Conservation (phyloP, 2,329 filamentous ascomycete genomes). For the Colletotrichum sp. region DNA sequence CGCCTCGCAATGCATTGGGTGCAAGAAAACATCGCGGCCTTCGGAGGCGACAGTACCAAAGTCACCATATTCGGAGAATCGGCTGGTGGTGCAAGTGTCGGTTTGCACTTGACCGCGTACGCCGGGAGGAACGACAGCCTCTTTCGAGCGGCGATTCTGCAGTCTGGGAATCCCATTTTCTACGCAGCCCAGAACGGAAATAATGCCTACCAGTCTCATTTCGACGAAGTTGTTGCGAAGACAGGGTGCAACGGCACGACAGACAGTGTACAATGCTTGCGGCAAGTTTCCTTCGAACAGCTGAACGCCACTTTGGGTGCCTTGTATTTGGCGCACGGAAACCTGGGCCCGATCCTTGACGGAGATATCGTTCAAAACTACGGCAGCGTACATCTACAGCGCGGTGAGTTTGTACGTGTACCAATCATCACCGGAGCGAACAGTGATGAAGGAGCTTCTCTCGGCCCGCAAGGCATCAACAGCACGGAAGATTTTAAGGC, state of each 20-base stretch:
- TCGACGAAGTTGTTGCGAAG: not conserved
- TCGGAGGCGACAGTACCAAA: slow-evolving; percentile 35
- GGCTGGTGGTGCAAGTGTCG: slow-evolving; percentile 43
- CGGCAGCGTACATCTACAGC: not conserved
- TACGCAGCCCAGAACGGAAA: not conserved
- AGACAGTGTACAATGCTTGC: not conserved
- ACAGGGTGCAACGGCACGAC: not conserved
- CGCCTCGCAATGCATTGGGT: slow-evolving; percentile 37
- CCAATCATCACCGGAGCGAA: not conserved
- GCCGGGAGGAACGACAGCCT: not conserved
- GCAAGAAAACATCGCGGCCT: slow-evolving; percentile 33
- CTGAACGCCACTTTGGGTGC: not conserved
- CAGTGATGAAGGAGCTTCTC: not conserved
- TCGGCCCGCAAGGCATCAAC: not conserved
- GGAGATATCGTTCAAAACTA: not conserved
- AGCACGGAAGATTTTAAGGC: not conserved
- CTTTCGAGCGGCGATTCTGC: not conserved
- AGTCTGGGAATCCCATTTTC: not conserved
- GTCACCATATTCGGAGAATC: slow-evolving; percentile 44
- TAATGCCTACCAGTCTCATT: not conserved
- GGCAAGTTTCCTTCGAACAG: not conserved
- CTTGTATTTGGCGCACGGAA: not conserved
- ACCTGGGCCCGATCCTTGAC: not conserved
- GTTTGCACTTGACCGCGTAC: not conserved
- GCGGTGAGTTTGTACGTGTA: not conserved